Evolutionary conservation across 345 rosid species (phyloP).

Genomic region (Dipteronia dyeriana): DNA sequence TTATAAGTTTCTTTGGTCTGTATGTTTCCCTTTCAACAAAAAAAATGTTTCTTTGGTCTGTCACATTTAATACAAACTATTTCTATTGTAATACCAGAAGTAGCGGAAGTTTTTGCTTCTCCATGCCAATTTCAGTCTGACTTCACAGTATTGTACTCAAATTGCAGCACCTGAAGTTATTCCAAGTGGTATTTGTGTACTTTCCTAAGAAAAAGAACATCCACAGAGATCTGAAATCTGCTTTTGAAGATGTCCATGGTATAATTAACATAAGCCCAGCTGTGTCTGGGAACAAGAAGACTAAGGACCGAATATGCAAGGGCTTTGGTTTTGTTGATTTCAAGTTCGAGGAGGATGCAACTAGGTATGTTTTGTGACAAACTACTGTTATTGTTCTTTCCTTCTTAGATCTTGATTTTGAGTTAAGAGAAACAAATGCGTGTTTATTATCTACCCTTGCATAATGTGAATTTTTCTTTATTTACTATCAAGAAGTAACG

Average conservation of each 20-base stretch:
- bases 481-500: too few species aligned
- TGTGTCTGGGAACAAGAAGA: constrained; percentile 82
- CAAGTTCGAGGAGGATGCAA: constrained; percentile 59
- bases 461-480: too few species aligned
- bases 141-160: constrained; percentile 13
- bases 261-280: constrained; percentile 58
- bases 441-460: neutral
- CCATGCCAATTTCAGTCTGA: constrained; percentile 20
- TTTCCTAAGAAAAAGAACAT: constrained; percentile 95
- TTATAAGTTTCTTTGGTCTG: neutral
- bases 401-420: neutral
- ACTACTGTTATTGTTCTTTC: neutral
- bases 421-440: neutral
- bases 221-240: constrained; percentile 71
- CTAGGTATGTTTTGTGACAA: constrained; percentile 44
- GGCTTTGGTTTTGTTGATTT: constrained; percentile 81
- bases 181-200: constrained; percentile 56
- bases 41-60: neutral
- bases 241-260: constrained; percentile 68
- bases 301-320: constrained; percentile 81
- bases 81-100: neutral
- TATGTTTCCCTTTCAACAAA: too few species aligned
- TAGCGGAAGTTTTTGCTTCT: neutral
- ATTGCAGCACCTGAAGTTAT: constrained; percentile 44
- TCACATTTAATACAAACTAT: neutral